Conservation (phyloP, 208 protist species). For the Strigomonas culicis region DNA sequence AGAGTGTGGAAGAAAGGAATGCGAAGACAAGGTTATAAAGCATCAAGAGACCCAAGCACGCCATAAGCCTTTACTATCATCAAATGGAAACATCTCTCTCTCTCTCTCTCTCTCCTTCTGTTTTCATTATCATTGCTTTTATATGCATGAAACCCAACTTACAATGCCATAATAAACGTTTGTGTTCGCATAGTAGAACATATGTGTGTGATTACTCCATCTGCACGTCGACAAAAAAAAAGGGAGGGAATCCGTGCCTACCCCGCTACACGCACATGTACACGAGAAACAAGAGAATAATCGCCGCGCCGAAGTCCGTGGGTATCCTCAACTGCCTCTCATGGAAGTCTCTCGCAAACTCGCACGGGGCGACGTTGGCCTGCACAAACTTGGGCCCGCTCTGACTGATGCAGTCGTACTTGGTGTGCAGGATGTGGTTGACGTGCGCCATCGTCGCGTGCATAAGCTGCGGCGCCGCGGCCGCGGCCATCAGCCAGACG, state of each 20-base stretch:
- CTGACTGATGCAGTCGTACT: conserved; percentile 59
- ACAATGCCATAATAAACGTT: no score
- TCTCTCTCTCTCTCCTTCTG: no score
- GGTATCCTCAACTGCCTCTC: conserved; percentile 41
- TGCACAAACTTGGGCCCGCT: conserved; percentile 40
- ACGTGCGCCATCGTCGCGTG: conserved; percentile 62
- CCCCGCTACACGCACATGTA: no score
- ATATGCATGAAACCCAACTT: no score
- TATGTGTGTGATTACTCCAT: neutral
- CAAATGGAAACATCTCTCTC: no score
- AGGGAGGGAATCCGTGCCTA: neutral
- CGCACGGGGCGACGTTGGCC: conserved; percentile 27
- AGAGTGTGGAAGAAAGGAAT: no score
- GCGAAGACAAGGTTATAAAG: no score
- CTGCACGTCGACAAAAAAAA: conserved; percentile 7
- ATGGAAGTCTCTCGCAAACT: conserved; percentile 42
- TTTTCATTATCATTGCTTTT: conserved; percentile 11
- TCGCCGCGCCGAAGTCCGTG: conserved; percentile 59
- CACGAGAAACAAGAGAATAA: conserved; percentile 32
- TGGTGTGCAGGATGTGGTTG: conserved; percentile 67
- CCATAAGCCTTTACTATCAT: no score
- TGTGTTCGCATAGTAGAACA: no score
- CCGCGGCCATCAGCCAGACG: conserved; percentile 52
- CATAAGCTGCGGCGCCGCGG: conserved; percentile 60
- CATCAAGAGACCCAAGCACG: no score